Evolutionary conservation across 768 basidiomycete genomes (phyloP), one percentile per base, ranked within the genome.

Genomic region (Leccinum variicolor): DNA sequence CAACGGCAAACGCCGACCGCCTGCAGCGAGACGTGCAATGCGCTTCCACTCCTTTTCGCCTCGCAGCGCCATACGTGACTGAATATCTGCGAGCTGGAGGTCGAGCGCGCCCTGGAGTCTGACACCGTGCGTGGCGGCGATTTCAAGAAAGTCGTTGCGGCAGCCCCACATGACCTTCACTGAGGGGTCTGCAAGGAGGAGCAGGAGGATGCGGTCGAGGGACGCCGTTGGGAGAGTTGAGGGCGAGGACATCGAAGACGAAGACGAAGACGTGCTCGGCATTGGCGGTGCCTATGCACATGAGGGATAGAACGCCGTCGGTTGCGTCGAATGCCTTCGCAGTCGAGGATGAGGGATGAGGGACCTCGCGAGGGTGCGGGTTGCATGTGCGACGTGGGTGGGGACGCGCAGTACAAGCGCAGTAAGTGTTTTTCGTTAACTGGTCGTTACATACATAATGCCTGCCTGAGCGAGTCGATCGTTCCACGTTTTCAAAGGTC

Each of bases 101-200:
- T 79, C 78, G 17, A 79, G 58, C 11, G 78, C 69, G 17, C 69
- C 67, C 10, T 64, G 59, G 19, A 79, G 59, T 0, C 50, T 26
- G 23, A 75, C 64, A 1, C 68, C 66, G 45, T 74, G 74, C 1
- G 58, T 50, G 15, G 66, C 52, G 9, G 28, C 59, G 3, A 79
- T 64, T 57, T 78, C 77, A 43, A 73, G 62, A 63, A 64, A 76
- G 62, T 79, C 78, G 62, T 71, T 73, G 2, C 77, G 69, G 11
- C 75, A 77, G 59, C 79, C 78, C 71, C 74, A 79, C 59, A 76
- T 73, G 58, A 79, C 60, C 62, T 78, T 65, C 34, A 76, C 58
- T 1, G 48, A 31, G 17, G 39, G n/a, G 39, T 71, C 64, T 23
- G 56, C 61, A 52, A 79, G 69, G 14, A 76, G 57, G n/a, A 58